Base-by-base conservation (phyloP, 345 rosid genomes). In the Populus nigra region DNA sequence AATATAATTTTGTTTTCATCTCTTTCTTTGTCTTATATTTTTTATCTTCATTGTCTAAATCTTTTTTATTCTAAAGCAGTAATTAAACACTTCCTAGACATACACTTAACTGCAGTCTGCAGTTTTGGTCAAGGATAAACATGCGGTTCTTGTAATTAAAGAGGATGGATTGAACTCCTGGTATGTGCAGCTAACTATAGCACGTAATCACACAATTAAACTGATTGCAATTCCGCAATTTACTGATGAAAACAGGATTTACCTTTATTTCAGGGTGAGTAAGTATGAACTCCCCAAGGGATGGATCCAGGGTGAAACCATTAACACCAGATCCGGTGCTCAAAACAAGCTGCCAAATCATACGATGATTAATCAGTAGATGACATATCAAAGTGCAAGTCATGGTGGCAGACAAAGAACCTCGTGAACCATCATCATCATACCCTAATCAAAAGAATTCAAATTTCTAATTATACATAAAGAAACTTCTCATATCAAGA, bases 271-370 rank as follows among this genome's bases (percentile, higher is more conserved):
- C 88, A n/a, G 99, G 94, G 84, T 91, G 97, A 73, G 99, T 96
- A 43, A 96, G 90, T 74, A 96, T 91, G 90, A 96, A 96, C 86
- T 96, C 99, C 73, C 99, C 98, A 66, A 94, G 92, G 78, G 97
- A 96, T n/a, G 99, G 99, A 83, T 96, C 98, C 18, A 96, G 88
- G 72, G 99, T 94, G 86, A 96, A 96, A 4, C 97, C 97, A n/a
- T 96, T 86, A 68, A 94, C 98, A 76, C 99, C 99, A 17, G 55
- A 67, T 69, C 99, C 98, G 55, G 95, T 89, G 89, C 95, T 96
- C 73, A 96, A 73, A 74, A 96, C 99, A 85, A 96, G 87, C 99
- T 96, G 93, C 79, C 80, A 83, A 75, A 75, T 20, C 35, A 79
- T 65, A 39, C 5, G 17, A 39, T 50, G 59, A 62, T 68, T 25